Evolutionary conservation across 495 filamentous ascomycete species (phyloP).

Genomic region (Cercophora sp.): DNA sequence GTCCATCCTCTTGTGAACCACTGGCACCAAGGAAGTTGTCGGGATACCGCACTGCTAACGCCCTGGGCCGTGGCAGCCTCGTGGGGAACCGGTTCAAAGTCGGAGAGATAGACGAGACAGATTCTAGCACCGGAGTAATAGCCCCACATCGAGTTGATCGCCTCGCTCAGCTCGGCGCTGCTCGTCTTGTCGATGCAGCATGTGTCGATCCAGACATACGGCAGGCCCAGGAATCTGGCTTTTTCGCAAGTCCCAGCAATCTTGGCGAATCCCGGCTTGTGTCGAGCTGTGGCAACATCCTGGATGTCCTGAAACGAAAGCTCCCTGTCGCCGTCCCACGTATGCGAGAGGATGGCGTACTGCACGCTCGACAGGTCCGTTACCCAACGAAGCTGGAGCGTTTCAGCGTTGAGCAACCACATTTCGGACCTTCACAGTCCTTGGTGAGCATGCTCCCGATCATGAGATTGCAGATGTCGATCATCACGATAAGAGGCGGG

Average conservation of each 20-base stretch:
- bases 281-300: too few relatives aligned
- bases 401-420: too few relatives aligned
- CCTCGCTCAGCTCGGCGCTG: conserved; percentile 6
- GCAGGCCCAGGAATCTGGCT: neutral
- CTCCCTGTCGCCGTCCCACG: conserved; percentile 1
- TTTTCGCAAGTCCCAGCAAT: neutral
- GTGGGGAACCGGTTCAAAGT: neutral
- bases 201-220: conserved; percentile 5
- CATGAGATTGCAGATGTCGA: too few relatives aligned
- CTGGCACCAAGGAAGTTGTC: neutral
- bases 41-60: neutral
- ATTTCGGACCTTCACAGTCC: too few relatives aligned
- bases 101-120: neutral
- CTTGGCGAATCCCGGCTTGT: neutral
- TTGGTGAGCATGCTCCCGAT: too few relatives aligned
- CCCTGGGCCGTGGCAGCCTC: neutral
- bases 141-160: conserved; percentile 6
- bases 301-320: neutral
- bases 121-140: neutral
- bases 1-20: neutral
- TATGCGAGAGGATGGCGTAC: conserved; percentile 9
- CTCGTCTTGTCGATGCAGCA: conserved; percentile 9
- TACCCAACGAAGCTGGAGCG: too few relatives aligned
- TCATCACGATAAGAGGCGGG: too few relatives aligned
- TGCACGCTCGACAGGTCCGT: too few relatives aligned